phyloP scores from a whole-genome alignment of 352 stramenopile species.

The Globisporangium radiosum region DNA sequence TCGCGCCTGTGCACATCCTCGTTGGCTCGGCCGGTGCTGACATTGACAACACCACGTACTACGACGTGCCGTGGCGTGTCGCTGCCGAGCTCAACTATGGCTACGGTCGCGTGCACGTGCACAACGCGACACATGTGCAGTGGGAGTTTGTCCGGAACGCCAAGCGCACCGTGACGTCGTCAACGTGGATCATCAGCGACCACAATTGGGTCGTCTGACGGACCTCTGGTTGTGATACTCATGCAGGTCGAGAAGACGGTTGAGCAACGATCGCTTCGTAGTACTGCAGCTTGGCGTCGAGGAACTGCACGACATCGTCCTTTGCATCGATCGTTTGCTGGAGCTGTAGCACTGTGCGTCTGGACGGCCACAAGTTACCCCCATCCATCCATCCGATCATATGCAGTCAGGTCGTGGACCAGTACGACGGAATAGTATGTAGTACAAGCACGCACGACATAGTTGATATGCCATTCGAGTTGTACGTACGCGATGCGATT shows the following conservation, averaged over 20 bases:
- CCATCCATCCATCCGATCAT: no score
- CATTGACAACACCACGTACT: conserved; percentile 32
- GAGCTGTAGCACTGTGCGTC: conserved; percentile 44
- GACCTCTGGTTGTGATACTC: background rate
- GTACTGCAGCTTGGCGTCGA: conserved; percentile 44
- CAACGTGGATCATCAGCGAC: conserved; percentile 28
- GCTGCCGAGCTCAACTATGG: conserved; percentile 14
- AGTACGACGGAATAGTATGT: no score
- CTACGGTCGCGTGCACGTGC: conserved; percentile 45
- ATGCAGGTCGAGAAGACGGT: background rate
- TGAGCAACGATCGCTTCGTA: conserved; percentile 23
- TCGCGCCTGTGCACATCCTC: conserved; percentile 41
- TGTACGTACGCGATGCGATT: background rate
- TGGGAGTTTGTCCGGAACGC: conserved; percentile 45
- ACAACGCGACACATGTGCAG: conserved; percentile 40
- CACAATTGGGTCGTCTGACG: conserved; percentile 25
- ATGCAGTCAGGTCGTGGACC: no score
- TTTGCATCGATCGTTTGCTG: conserved; percentile 52
- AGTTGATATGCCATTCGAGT: background rate
- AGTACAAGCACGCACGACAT: no score
- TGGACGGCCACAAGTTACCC: conserved; percentile 3
- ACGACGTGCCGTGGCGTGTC: conserved; percentile 11
- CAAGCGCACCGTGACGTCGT: conserved; percentile 6
- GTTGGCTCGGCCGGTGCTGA: conserved; percentile 36
- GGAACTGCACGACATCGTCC: conserved; percentile 49